Conservation (phyloP, 1,284 basidiomycete species). For the Cystobasidium slooffiae region DNA sequence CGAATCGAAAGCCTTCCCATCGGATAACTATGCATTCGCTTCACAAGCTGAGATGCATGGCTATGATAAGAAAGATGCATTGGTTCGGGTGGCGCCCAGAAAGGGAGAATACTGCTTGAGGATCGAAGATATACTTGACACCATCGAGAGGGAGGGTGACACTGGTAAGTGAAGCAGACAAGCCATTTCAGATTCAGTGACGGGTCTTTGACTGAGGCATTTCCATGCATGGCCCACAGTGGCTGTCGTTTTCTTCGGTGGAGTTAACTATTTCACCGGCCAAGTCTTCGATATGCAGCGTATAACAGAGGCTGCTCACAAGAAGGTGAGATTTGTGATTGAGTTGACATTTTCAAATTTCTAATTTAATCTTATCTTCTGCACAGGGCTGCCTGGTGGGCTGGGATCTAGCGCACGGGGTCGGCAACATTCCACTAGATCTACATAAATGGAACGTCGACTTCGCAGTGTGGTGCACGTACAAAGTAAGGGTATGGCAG, state of each 20-base stretch:
- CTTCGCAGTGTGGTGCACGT: slow-evolving; percentile 97
- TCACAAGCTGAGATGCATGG: slow-evolving; percentile 83
- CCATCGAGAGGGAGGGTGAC: slow-evolving; percentile 72
- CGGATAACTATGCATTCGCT: slow-evolving; percentile 96
- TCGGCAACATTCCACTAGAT: slow-evolving; percentile 86
- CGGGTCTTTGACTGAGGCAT: background rate
- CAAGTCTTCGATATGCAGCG: slow-evolving; percentile 86
- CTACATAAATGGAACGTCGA: slow-evolving; percentile 94
- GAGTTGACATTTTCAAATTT: too few relatives aligned
- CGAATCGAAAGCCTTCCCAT: slow-evolving; percentile 92
- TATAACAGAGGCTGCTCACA: slow-evolving; percentile 80
- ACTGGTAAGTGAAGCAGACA: slow-evolving; percentile 16
- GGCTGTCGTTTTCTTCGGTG: slow-evolving; percentile 85
- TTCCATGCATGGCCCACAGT: slow-evolving; percentile 60
- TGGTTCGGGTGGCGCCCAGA: slow-evolving; percentile 79
- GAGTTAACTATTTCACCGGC: slow-evolving; percentile 97
- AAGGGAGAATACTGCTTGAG: slow-evolving; percentile 83
- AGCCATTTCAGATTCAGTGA: background rate
- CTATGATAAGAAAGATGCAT: slow-evolving; percentile 72
- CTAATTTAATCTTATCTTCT: too few relatives aligned
- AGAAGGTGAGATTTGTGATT: too few relatives aligned
- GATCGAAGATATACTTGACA: slow-evolving; percentile 82
- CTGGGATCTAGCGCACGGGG: slow-evolving; percentile 94
- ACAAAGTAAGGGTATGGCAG: slow-evolving; percentile 63
- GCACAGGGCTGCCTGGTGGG: slow-evolving; percentile 88